phyloP scores from a whole-genome alignment of 257 asterid species.

The Penstemon barbatus region DNA sequence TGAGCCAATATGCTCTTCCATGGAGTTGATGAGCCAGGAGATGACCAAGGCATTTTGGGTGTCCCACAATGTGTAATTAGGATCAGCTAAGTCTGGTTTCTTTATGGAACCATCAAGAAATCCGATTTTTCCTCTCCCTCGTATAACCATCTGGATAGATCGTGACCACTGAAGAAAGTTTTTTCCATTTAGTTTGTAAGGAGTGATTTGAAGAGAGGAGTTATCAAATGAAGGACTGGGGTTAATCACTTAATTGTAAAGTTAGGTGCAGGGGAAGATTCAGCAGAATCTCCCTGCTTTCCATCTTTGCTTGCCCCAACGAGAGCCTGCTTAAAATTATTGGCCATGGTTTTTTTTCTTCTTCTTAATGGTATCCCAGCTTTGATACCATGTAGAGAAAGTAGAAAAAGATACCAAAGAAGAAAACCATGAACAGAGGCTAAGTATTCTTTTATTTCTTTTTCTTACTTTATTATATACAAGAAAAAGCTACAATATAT shows the following conservation, averaged over 20 bases:
- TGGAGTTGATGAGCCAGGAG: background rate
- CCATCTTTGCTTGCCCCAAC: background rate
- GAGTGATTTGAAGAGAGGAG: background rate
- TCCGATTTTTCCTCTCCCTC: background rate
- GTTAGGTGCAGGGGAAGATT: background rate
- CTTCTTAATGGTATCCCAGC: background rate
- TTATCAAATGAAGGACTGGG: background rate
- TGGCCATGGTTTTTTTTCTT: background rate
- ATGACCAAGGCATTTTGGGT: background rate
- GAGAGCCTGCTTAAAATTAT: background rate
- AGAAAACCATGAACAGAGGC: too few species aligned
- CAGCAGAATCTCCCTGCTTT: background rate
- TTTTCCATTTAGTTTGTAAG: background rate
- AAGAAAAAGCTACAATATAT: too few species aligned
- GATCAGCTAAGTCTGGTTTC: background rate
- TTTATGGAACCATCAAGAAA: conserved; percentile 1
- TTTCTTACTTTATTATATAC: too few species aligned
- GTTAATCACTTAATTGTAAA: background rate
- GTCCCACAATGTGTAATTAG: background rate
- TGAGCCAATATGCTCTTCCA: background rate
- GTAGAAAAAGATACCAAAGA: background rate
- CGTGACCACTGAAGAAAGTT: background rate
- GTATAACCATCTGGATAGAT: background rate
- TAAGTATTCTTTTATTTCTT: too few species aligned
- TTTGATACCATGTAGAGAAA: background rate